Evolutionary conservation across 345 rosid species (phyloP), one percentile per base, ranked within the genome.

Genomic region (Orychophragmus violaceus): DNA sequence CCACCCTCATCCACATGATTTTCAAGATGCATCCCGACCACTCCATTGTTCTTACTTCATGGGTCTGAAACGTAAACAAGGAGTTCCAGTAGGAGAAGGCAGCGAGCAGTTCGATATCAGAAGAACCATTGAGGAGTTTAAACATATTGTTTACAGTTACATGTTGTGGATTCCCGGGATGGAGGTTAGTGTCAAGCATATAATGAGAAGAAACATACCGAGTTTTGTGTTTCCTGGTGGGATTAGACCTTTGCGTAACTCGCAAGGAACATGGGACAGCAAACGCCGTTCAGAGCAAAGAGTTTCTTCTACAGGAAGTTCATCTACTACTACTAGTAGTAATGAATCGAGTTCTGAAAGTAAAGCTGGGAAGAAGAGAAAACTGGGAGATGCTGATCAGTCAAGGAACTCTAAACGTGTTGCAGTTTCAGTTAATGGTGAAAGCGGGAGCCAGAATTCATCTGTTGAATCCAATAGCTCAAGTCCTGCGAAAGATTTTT

Each of bases 51-150:
- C 82, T 14, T 83, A 83, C 74, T 90, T 90, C 74, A 94, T 90
- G 97, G 99, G 99, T 28, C 78, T 94, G 82, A 96, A 94, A 74
- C 88, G 95, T 32, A 94, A 85, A 74, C 96, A 85, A 75, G 97
- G 96, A 72, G 83, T 80, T 78, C 77, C 87, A 18, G 88, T 73
- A 55, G 80, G 72, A 76, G 96, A 77, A 78, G 84, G 89, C 5
- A 89, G 13, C 3, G 12, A 74, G 63, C 92, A 70, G 33, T 90
- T 94, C 27, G 95, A 94, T 85, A 90, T 94, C 60, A 84, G 95
- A 80, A 57, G 81, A 70, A 90, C 99, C 22, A 95, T 90, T 30
- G 92, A 87, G 29, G 97, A 90, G 72, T 90, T 94, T 73, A 90
- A 88, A 73, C 68, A 42, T 50, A 55, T 84, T 64, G 97, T 94